Evolutionary conservation across 495 filamentous ascomycete genomes (phyloP).

Genomic region (Bombardia bombarda): DNA sequence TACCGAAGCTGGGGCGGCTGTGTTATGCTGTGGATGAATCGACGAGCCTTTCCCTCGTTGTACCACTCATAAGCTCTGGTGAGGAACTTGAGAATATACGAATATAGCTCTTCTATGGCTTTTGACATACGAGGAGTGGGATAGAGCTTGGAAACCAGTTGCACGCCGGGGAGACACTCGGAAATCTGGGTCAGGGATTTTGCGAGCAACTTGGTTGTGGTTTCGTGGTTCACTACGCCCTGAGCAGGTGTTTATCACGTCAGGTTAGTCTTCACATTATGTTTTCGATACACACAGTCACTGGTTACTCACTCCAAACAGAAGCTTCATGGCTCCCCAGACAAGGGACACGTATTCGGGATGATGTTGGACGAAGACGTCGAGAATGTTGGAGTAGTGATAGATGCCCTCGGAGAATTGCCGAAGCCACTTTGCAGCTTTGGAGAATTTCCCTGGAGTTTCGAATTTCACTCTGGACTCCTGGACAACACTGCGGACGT

Average conservation of each 20-base stretch:
- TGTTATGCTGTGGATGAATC: not conserved
- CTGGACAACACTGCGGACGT: not conserved
- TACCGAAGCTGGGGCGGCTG: not conserved
- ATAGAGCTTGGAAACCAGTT: not conserved
- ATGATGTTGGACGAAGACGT: slow-evolving; percentile 16
- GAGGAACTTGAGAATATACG: not conserved
- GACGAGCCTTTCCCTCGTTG: not conserved
- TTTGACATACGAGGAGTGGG: not conserved
- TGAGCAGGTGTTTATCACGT: too few relatives aligned
- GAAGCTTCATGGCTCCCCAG: slow-evolving; percentile 27
- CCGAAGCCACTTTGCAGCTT: not conserved
- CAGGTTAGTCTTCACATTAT: too few relatives aligned
- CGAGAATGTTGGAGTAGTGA: not conserved
- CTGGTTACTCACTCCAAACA: slow-evolving; percentile 5
- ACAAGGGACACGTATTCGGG: slow-evolving; percentile 29
- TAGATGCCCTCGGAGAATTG: not conserved
- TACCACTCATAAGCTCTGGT: not conserved
- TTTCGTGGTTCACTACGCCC: not conserved
- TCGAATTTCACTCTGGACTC: not conserved
- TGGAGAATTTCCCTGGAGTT: not conserved
- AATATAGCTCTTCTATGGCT: not conserved
- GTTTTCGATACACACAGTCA: too few relatives aligned
- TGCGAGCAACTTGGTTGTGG: not conserved
- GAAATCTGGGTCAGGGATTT: not conserved
- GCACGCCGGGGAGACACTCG: not conserved